phyloP scores from a whole-genome alignment of 768 basidiomycete genomes.

The Naganishia vishniacii region DNA sequence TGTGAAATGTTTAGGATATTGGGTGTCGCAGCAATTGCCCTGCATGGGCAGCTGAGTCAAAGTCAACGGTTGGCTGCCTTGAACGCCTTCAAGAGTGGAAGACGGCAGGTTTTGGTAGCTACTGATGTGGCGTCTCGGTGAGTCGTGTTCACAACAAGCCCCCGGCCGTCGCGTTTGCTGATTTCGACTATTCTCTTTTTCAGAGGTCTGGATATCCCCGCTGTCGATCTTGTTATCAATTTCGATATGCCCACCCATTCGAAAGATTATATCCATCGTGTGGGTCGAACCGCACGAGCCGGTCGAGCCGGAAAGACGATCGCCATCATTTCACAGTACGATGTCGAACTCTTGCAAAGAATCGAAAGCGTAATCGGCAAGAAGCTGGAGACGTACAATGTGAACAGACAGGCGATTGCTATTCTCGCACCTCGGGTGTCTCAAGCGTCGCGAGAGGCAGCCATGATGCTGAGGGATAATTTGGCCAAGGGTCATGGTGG shows the following conservation, averaged over 20 bases:
- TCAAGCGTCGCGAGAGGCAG: constrained; percentile 69
- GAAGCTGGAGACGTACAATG: constrained; percentile 77
- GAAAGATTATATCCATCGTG: constrained; percentile 98
- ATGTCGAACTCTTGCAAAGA: constrained; percentile 89
- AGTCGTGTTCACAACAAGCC: too few relatives aligned
- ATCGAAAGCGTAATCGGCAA: constrained; percentile 89
- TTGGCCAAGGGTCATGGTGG: constrained; percentile 55
- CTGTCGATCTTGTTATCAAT: constrained; percentile 94
- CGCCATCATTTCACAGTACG: constrained; percentile 97
- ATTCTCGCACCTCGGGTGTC: constrained; percentile 80
- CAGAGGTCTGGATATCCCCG: constrained; percentile 90
- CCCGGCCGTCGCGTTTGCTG: too few relatives aligned
- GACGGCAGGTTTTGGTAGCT: constrained; percentile 83
- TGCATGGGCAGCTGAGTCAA: constrained; percentile 92
- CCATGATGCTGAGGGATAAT: constrained; percentile 74
- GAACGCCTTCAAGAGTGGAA: constrained; percentile 90
- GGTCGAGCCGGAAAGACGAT: constrained; percentile 95
- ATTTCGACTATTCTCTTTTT: neutral
- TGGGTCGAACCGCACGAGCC: constrained; percentile 93
- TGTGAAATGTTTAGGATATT: constrained; percentile 82
- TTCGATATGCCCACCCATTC: constrained; percentile 96
- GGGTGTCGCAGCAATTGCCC: constrained; percentile 88
- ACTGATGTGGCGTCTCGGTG: constrained; percentile 93
- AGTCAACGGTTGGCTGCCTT: constrained; percentile 87
- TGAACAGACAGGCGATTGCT: constrained; percentile 80